Percentiles rank a stretch among this genome's conserved stretches.
Evolutionary conservation across 208 protist genomes (phyloP).

Genomic region (Crithidia sp.): DNA sequence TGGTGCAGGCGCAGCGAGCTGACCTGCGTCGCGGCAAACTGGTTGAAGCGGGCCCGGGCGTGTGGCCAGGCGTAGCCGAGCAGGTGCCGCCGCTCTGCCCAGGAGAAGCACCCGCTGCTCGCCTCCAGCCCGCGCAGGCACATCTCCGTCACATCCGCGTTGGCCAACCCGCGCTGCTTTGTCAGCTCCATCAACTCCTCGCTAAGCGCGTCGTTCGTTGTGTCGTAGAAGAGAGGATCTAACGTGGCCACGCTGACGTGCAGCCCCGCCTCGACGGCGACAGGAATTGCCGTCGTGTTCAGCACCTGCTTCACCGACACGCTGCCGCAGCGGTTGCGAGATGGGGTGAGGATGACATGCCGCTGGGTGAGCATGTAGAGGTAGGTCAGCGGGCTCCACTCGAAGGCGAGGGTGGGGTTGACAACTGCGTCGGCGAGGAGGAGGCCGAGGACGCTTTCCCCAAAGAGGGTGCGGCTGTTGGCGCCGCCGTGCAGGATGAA

Average conservation of each 20-base stretch:
- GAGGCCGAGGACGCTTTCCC: constrained; percentile 92
- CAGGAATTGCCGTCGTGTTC: constrained; percentile 82
- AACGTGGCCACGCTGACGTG: constrained; percentile 96
- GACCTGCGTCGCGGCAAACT: constrained; percentile 66
- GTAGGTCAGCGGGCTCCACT: constrained; percentile 95
- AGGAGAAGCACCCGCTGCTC: constrained; percentile 24
- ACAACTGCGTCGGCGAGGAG: constrained; percentile 94
- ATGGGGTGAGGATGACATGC: constrained; percentile 95
- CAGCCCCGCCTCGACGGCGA: constrained; percentile 93
- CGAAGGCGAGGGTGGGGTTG: constrained; percentile 93
- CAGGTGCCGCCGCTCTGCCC: constrained; percentile 28
- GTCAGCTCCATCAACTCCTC: constrained; percentile 65
- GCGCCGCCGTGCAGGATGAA: constrained; percentile 58
- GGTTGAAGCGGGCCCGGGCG: constrained; percentile 52
- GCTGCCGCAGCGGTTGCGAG: constrained; percentile 86
- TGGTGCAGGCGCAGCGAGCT: constrained; percentile 71
- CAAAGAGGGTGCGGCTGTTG: constrained; percentile 79
- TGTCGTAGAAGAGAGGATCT: constrained; percentile 94
- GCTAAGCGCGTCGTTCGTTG: constrained; percentile 61
- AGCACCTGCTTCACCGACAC: constrained; percentile 62
- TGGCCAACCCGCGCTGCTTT: constrained; percentile 50
- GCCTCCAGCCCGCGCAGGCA: constrained; percentile 52
- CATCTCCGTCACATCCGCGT: constrained; percentile 73
- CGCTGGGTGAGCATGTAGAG: constrained; percentile 98
- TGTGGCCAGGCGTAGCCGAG: constrained; percentile 64